These are phyloP conservation scores for Calvatia gigantea DNA, from an alignment of 768 basidiomycete species.

Conservation along the genomic window DNA sequence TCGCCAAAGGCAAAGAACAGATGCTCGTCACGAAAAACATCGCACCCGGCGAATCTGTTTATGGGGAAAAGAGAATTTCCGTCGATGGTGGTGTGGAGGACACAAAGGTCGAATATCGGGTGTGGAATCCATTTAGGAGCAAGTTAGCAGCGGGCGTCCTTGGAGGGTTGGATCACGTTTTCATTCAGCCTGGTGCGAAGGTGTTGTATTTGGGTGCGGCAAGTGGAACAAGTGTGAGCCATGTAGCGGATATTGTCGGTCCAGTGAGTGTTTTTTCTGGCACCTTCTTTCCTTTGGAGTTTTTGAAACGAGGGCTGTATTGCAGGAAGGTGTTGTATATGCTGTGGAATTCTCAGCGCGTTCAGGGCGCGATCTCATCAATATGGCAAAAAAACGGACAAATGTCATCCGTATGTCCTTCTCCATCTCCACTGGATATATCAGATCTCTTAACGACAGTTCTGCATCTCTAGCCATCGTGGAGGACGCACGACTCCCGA, in stretches of 20 bases:
- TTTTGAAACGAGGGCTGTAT: conserved; percentile 12
- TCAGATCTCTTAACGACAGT: not conserved
- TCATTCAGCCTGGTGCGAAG: conserved; percentile 90
- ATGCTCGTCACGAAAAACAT: conserved; percentile 97
- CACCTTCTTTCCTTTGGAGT: not conserved
- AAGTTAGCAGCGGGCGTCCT: conserved; percentile 97
- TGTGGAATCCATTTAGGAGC: conserved; percentile 99
- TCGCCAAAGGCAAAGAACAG: conserved; percentile 96
- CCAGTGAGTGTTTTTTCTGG: conserved; percentile 53
- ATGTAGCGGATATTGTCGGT: conserved; percentile 98
- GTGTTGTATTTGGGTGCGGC: conserved; percentile 98
- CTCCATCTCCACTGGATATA: not conserved
- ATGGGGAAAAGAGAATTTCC: conserved; percentile 96
- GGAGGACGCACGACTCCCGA: conserved; percentile 95
- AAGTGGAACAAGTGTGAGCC: conserved; percentile 95
- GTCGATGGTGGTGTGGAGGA: conserved; percentile 67
- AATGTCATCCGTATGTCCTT: conserved; percentile 88
- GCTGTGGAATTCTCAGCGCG: conserved; percentile 97
- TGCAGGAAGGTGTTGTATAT: conserved; percentile 91
- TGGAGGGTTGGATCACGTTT: conserved; percentile 92
- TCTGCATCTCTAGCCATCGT: conserved; percentile 66
- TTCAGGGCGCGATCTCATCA: conserved; percentile 95
- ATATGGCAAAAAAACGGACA: conserved; percentile 99
- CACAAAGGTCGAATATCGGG: conserved; percentile 93
- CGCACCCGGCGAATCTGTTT: conserved; percentile 95